A percentile compares a stretch with the other conserved stretches of the same genome.
These are phyloP conservation scores for Cercophora newfieldiana DNA, from an alignment of 495 filamentous ascomycete species.

Conservation along the genomic window DNA sequence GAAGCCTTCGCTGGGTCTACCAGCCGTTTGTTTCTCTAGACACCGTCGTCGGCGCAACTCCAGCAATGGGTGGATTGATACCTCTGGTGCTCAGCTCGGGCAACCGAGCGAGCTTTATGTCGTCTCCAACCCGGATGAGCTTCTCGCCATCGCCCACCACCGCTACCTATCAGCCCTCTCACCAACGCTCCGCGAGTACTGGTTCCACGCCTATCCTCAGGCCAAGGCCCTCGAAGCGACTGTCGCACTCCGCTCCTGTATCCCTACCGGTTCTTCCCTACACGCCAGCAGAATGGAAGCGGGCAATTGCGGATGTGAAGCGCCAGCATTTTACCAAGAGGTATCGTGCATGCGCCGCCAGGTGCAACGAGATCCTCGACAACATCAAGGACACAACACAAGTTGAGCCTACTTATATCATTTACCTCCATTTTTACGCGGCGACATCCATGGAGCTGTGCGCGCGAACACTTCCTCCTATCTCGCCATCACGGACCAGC, in stretches of 20 bases:
- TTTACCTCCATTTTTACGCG: conserved; percentile 57
- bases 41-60: neutral
- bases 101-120: conserved; percentile 26
- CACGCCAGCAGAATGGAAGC: conserved; percentile 43
- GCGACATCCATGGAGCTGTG: conserved; percentile 54
- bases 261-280: conserved; percentile 30
- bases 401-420: conserved; percentile 49
- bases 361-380: conserved; percentile 49
- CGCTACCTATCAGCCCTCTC: conserved; percentile 12
- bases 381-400: conserved; percentile 41
- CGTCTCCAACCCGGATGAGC: neutral
- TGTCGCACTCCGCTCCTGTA: conserved; percentile 22
- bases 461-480: conserved; percentile 47
- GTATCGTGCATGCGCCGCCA: conserved; percentile 47
- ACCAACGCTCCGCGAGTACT: conserved; percentile 13
- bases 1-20: neutral
- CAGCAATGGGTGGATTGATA: conserved; percentile 27
- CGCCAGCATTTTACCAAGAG: conserved; percentile 44
- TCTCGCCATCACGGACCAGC: conserved; percentile 44
- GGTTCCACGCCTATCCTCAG: conserved; percentile 9
- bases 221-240: conserved; percentile 22
- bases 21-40: neutral
- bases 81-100: conserved; percentile 35
- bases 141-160: conserved; percentile 5
- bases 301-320: conserved; percentile 47